Evolutionary conservation across 108 stramenopile genomes (phyloP), one percentile per base, ranked within the genome.

Genomic region (Schizochytrium sp.): DNA sequence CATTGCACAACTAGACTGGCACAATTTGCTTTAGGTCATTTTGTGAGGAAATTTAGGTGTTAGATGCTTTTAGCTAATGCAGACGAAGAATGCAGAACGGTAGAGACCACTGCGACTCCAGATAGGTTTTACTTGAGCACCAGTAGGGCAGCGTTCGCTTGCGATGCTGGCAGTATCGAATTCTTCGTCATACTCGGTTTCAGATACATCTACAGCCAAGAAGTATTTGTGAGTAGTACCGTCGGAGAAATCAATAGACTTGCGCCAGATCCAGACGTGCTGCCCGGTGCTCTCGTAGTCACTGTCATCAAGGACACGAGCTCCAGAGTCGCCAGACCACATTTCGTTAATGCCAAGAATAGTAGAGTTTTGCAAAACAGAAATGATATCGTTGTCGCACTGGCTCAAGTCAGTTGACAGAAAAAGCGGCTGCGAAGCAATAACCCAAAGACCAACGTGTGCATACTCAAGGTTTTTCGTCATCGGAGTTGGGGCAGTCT

Each of bases 281-380:
- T 28, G 28, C 28, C 28, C 28, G 28, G 28, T 28, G 28, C 28
- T 28, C 28, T 28, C 28, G 28, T 28, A 28, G 28, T 28, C 28
- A 28, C 28, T 28, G 28, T 28, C 28, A 28, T 28, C 28, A 28
- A 28, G 28, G 28, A 28, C 28, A 28, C 28, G 28, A 28, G 28
- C 28, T 28, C 59, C 59, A 60, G 59, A 60, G 28, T 60, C 59
- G 59, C 59, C 59, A n/a, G 59, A 60, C 59, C 59, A 60, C 59
- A n/a, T n/a, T 0, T n/a, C 59, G 28, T 60, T 60, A n/a, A 60
- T 60, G 19, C 19, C 59, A n/a, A 60, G 17, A 60, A 60, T n/a
- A 60, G 17, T n/a, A n/a, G 59, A n/a, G 28, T 60, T 0, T n/a
- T 17, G 17, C 19, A 60, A n/a, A 17, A 60, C 1, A 60, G 19